These are phyloP conservation scores for Verticillium isaacii DNA, from an alignment of 2,329 filamentous ascomycete species.

Conservation along the genomic window DNA sequence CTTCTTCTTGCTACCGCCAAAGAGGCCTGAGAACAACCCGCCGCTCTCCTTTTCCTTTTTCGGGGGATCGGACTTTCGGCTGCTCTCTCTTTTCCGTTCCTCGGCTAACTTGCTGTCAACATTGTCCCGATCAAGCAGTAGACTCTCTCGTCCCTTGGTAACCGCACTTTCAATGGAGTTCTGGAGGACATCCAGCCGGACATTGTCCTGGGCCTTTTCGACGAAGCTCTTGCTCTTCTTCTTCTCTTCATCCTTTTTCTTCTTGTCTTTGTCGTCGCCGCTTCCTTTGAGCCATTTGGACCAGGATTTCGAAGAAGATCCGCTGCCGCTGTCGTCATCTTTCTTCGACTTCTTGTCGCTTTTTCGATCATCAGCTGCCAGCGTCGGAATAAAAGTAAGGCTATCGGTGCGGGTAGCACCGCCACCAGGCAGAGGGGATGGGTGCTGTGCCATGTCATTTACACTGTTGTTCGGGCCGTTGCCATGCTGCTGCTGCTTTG, in stretches of 20 bases:
- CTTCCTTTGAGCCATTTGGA: constrained; percentile 84
- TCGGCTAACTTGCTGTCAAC: constrained; percentile 69
- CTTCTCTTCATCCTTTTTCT: constrained; percentile 60
- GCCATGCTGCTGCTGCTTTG: constrained; percentile 15
- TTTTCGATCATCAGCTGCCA: constrained; percentile 65
- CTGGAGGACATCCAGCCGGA: constrained; percentile 80
- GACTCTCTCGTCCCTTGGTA: constrained; percentile 70
- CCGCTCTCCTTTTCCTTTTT: constrained; percentile 94
- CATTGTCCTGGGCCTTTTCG: constrained; percentile 68
- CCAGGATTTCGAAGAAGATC: constrained; percentile 65
- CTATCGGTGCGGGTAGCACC: constrained; percentile 66
- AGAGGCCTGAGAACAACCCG: constrained; percentile 87
- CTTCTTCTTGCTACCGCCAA: constrained; percentile 87
- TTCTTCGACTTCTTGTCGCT: constrained; percentile 71
- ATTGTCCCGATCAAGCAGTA: constrained; percentile 75
- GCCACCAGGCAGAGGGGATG: constrained; percentile 66
- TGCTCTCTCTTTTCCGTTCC: constrained; percentile 76
- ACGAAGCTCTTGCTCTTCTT: constrained; percentile 55
- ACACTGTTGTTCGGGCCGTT: constrained; percentile 36
- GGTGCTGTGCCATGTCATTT: constrained; percentile 60
- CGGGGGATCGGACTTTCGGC: constrained; percentile 62
- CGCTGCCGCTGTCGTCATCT: constrained; percentile 55
- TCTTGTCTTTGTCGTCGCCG: constrained; percentile 63
- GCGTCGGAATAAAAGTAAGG: constrained; percentile 74
- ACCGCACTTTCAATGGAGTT: constrained; percentile 71